A percentile compares a stretch with the other conserved stretches of the same genome.
Evolutionary conservation across 179 eudicot genomes (phyloP).

Genomic region (Vitellaria paradoxa): DNA sequence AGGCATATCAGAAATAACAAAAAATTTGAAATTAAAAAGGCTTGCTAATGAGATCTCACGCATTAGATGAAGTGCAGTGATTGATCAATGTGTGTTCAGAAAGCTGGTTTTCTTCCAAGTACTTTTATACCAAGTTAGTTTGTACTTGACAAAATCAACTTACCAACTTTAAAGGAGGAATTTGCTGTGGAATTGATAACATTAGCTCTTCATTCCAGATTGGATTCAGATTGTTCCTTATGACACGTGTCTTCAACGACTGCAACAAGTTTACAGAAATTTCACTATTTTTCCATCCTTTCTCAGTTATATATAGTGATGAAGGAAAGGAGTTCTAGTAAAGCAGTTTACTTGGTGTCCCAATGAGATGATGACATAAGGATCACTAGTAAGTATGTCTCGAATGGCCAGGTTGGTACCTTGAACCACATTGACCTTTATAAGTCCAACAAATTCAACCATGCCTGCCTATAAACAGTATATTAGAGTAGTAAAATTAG

Average conservation of each 20-base stretch:
- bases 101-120: not conserved
- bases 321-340: conserved; percentile 6
- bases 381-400: conserved; percentile 91
- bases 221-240: conserved; percentile 89
- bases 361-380: conserved; percentile 80
- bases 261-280: conserved; percentile 40
- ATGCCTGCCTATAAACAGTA: conserved; percentile 75
- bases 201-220: conserved; percentile 96
- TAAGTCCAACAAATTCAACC: conserved; percentile 91
- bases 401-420: conserved; percentile 94
- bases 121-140: not conserved
- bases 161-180: conserved; percentile 90
- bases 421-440: conserved; percentile 81
- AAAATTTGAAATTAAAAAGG: conserved; percentile 5
- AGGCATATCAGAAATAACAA: not conserved
- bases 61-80: not conserved
- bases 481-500: conserved; percentile 6
- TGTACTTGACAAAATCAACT: conserved; percentile 22
- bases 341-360: conserved; percentile 78
- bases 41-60: not conserved
- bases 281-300: not conserved
- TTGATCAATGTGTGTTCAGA: not conserved
- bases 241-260: conserved; percentile 91
- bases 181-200: conserved; percentile 83
- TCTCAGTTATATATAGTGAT: not conserved